Base-by-base conservation (phyloP, 805 yeast genomes). In the Schwanniomyces yamadae region DNA sequence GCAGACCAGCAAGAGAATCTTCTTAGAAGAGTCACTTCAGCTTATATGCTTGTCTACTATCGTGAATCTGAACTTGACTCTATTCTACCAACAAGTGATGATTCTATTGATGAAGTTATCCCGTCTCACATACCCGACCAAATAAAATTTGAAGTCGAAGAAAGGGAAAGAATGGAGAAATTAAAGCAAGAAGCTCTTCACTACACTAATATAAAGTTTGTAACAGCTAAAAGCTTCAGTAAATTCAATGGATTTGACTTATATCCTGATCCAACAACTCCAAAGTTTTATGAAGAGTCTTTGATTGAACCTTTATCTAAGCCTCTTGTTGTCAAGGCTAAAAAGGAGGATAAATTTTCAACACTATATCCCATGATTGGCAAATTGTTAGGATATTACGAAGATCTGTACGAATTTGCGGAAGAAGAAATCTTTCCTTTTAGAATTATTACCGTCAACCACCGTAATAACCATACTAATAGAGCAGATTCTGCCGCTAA, bases 31-130 rank as follows among this genome's bases (percentile, higher is more conserved):
- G 93, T 88, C 24, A 90, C 98, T 0, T 86, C 93, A 27, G 99
- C 99, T 2, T 93, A 93, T 55, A 93, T 93, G 99, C 75, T 93
- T 61, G 98, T 93, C 2, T 93, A 93, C 55, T 75, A 90, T 44
- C 74, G 95, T 36, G 79, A 85, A 52, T 63, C 75, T 2, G 75
- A 75, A 25, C 59, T 78, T 24, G 70, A 67, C 2, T 72, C 71
- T 9, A 69, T 91, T 11, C 68, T 93, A 40, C 79, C 78, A 9
- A 79, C 76, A 0, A 78, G 75, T 14, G 73, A 61, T 3, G 80
- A 73, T 31, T 73, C 78, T 5, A 48, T 57, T 10, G 40, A 52
- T 23, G 39, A 42, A 1, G 37, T 49, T 2, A 57, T 66, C 28
- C 97, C 98, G 2, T 47, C 55, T 1, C 84, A 85, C 50, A 78